Conservation (phyloP, 148 eudicot genomes). For the Dianthus caryophyllus region DNA sequence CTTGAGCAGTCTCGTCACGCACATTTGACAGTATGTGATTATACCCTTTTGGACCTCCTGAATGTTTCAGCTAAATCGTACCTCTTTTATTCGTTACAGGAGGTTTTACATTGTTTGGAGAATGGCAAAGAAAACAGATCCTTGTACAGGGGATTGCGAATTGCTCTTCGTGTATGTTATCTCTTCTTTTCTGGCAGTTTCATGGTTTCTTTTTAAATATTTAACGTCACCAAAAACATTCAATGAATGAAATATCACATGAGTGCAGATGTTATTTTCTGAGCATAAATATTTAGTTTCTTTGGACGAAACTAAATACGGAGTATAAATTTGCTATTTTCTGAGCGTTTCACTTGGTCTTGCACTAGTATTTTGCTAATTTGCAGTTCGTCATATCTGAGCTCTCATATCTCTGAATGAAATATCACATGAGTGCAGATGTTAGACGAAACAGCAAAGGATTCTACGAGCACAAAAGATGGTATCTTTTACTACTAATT, state of each 20-base stretch:
- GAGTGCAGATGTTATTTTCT: conserved; percentile 41
- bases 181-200: not conserved
- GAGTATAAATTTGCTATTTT: not conserved
- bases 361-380: not conserved
- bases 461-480: conserved; percentile 40
- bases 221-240: too few species aligned
- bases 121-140: conserved; percentile 60
- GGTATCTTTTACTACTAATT: conserved; percentile 20
- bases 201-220: not conserved
- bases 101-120: conserved; percentile 53
- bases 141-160: conserved; percentile 58
- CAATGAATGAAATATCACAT: not conserved
- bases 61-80: conserved; percentile 12
- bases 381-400: not conserved
- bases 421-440: conserved; percentile 32
- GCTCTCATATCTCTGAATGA: not conserved
- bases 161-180: conserved; percentile 67
- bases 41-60: not conserved
- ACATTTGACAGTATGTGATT: not conserved
- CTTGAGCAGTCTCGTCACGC: not conserved
- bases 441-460: conserved; percentile 57
- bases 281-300: not conserved
- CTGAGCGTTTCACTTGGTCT: not conserved
- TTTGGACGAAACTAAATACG: not conserved
- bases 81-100: conserved; percentile 25